A percentile compares a stretch with the other conserved stretches of the same genome.
Conservation (phyloP, 805 yeast species). For the Zygosaccharomyces rouxii region DNA sequence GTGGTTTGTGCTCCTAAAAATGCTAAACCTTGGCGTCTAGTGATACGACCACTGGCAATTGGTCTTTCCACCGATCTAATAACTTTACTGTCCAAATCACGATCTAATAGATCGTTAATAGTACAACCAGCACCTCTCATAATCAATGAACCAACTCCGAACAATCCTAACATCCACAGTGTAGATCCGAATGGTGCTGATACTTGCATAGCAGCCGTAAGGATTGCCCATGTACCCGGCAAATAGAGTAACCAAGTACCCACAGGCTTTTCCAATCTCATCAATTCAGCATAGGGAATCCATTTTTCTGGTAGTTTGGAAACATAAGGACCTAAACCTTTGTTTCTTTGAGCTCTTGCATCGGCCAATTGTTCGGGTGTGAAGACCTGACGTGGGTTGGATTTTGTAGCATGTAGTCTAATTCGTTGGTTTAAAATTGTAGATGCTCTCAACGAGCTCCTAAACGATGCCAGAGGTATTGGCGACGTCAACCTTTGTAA, state of each 20-base stretch:
- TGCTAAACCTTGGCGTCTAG: slow-evolving; percentile 60
- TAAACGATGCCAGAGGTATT: not conserved
- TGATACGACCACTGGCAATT: slow-evolving; percentile 81
- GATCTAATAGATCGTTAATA: slow-evolving; percentile 82
- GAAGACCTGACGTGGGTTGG: slow-evolving; percentile 14
- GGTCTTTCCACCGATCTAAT: slow-evolving; percentile 88
- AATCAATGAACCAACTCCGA: slow-evolving; percentile 77
- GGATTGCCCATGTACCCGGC: slow-evolving; percentile 90
- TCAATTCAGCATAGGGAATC: slow-evolving; percentile 88
- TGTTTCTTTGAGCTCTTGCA: slow-evolving; percentile 48
- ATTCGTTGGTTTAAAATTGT: not conserved
- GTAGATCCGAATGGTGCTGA: slow-evolving; percentile 67
- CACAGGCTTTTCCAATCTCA: slow-evolving; percentile 93
- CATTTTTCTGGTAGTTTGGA: slow-evolving; percentile 61
- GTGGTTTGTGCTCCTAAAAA: slow-evolving; percentile 72
- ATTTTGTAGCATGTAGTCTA: slow-evolving; percentile 10
- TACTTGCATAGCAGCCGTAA: slow-evolving; percentile 76
- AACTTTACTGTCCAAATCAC: slow-evolving; percentile 78
- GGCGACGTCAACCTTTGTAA: not conserved
- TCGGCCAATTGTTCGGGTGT: slow-evolving; percentile 27
- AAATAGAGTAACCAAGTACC: slow-evolving; percentile 80
- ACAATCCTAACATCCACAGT: slow-evolving; percentile 57
- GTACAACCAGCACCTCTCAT: slow-evolving; percentile 99
- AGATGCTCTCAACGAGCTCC: not conserved
- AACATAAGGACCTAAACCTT: slow-evolving; percentile 49